phyloP scores from a whole-genome alignment of 2,329 filamentous ascomycete genomes.

The Cylindrodendrum hubeiense region DNA sequence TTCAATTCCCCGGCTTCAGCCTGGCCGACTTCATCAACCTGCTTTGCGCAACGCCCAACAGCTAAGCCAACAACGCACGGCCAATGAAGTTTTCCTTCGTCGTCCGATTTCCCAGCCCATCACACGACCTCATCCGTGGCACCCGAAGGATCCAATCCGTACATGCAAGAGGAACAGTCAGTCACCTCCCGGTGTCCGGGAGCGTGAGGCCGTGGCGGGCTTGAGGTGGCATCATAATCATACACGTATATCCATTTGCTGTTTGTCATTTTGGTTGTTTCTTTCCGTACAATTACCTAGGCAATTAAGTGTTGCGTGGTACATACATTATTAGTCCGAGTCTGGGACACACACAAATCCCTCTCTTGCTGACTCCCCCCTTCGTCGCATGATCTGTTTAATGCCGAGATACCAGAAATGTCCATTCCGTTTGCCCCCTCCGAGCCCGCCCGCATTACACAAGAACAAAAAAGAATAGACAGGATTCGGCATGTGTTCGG shows the following conservation, averaged over 20 bases:
- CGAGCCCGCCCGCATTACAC: slow-evolving; percentile 22
- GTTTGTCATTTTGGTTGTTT: slow-evolving; percentile 2
- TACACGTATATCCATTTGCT: background rate
- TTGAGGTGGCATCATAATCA: background rate
- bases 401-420: slow-evolving; percentile 22
- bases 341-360: slow-evolving; percentile 4
- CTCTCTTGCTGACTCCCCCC: slow-evolving; percentile 1
- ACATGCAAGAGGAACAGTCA: background rate
- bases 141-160: too few relatives aligned
- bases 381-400: slow-evolving; percentile 12
- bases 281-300: slow-evolving; percentile 12
- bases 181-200: background rate
- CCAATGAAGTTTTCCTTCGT: background rate
- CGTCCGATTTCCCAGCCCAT: background rate
- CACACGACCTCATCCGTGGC: background rate
- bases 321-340: slow-evolving; percentile 21
- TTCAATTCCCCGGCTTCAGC: too few relatives aligned
- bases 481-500: slow-evolving; percentile 5
- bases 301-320: slow-evolving; percentile 14
- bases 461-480: slow-evolving; percentile 21
- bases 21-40: background rate
- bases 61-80: background rate
- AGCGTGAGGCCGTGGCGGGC: background rate
- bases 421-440: slow-evolving; percentile 12
- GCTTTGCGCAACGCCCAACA: background rate